Evolutionary conservation across 1,139 yeast genomes (phyloP).

Genomic region (Pichia kudriavzevii): DNA sequence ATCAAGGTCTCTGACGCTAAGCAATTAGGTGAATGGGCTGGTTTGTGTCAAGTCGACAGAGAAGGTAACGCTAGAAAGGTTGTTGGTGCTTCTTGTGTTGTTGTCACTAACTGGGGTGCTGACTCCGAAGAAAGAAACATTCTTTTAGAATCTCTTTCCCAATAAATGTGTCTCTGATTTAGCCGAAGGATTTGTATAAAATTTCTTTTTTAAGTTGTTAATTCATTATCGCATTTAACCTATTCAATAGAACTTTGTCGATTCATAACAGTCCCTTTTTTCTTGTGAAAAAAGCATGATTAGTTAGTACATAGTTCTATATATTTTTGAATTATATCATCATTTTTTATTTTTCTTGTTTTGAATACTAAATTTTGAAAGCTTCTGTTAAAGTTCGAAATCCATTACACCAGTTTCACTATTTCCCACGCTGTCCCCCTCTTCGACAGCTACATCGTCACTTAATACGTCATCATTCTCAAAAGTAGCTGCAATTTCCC

Average conservation of each 20-base stretch:
- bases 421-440: too few species aligned
- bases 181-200: neutral
- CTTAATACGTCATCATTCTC: conserved; percentile 13
- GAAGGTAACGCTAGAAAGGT: conserved; percentile 99
- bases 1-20: conserved; percentile 99
- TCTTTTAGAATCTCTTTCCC: conserved; percentile 93
- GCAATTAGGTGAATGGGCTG: conserved; percentile 99
- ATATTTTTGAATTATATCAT: too few species aligned
- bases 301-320: too few species aligned
- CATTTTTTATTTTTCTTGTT: too few species aligned
- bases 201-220: neutral
- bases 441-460: conserved; percentile 1
- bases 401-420: too few species aligned
- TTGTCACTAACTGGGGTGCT: conserved; percentile 99
- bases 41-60: conserved; percentile 99
- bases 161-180: conserved; percentile 43
- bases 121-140: conserved; percentile 97
- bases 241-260: too few species aligned
- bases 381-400: too few species aligned
- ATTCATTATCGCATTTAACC: too few species aligned
- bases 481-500: conserved; percentile 5
- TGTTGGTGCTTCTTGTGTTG: conserved; percentile 99
- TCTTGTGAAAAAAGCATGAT: too few species aligned
- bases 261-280: too few species aligned
- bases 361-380: too few species aligned